Percentiles rank a stretch among this genome's conserved stretches.
phyloP scores from a whole-genome alignment of 345 rosid species.

The Firmiana major region DNA sequence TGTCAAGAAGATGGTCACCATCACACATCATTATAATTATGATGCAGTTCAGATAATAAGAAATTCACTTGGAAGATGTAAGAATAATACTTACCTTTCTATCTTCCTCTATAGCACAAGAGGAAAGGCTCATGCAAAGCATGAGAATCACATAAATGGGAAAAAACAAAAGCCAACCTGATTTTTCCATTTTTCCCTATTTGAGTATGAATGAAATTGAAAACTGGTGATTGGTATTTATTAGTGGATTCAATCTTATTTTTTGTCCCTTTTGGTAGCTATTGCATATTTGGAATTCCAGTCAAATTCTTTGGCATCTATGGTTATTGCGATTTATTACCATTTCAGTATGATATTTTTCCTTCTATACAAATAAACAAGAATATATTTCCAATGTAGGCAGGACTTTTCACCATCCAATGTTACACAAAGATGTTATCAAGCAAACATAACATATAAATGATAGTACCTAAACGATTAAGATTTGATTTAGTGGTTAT shows the following conservation, averaged over 20 bases:
- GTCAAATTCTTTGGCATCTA: too few relatives aligned
- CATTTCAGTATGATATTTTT: not conserved
- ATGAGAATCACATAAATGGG: not conserved
- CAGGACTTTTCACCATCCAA: not conserved
- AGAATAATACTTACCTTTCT: not conserved
- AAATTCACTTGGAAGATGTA: not conserved
- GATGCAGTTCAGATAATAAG: not conserved
- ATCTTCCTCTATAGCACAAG: not conserved
- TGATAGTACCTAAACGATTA: too few relatives aligned
- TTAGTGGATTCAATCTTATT: not conserved
- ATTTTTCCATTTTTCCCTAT: conserved; percentile 7
- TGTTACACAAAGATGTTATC: not conserved
- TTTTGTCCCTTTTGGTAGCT: not conserved
- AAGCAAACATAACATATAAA: not conserved
- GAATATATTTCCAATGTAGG: not conserved
- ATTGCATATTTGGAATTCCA: not conserved
- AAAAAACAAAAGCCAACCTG: not conserved
- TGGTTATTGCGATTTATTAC: not conserved
- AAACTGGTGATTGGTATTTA: not conserved
- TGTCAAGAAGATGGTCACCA: not conserved
- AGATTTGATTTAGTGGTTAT: too few relatives aligned
- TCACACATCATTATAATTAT: not conserved
- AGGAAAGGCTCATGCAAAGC: not conserved
- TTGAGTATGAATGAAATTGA: not conserved
- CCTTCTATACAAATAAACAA: not conserved